Evolutionary conservation across 1,284 basidiomycete species (phyloP), one percentile per base, ranked within the genome.

Genomic region (Fomitopsis palustris): DNA sequence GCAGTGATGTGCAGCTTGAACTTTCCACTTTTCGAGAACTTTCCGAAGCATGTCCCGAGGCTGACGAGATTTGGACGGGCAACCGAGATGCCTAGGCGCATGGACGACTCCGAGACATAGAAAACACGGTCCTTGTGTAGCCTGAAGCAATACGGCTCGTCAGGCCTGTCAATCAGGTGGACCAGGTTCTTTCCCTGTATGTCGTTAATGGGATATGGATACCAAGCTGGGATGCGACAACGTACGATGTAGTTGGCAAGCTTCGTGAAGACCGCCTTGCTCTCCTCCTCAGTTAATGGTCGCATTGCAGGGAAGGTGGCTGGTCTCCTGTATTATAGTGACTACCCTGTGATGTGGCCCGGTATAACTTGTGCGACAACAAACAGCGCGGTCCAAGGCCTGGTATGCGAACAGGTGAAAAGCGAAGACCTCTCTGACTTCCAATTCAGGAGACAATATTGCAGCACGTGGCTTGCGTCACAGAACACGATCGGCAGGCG

Each of bases 1-100:
- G 92, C 85, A 1, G 96, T 98, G 65, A 99, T 87, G 69, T 98
- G 96, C 62, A 99, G 81, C 78, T 96, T 95, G 83, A 99, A 99
- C 75, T 98, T 99, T 61, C 95, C 95, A 55, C 89, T 89, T 81
- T 98, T 99, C 70, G 88, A 92, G 77, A 99, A 99, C 74, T 98
- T 98, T 68, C 97, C 97, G 63, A 99, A 92, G 77, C 96, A 99
- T 63, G 95, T 97, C 27, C 97, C 97, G 19, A 99, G 81, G 57
- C 91, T 93, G 74, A 98, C 83, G 64, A 99, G 88, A 72, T 96
- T 97, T 19, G 92, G 92, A 43, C 96, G 86, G 21, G 95, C 93
- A 54, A 99, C 86, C 1, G 94, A 97, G 60, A 95, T 94, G 42
- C 90, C 92, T 35, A 97, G 83, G 60, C 93, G 91, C 88, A 99